Percentiles rank a stretch among this genome's conserved stretches.
Conservation (phyloP, 139 green algal species). For the Chlamydomonas sphaeroides region DNA sequence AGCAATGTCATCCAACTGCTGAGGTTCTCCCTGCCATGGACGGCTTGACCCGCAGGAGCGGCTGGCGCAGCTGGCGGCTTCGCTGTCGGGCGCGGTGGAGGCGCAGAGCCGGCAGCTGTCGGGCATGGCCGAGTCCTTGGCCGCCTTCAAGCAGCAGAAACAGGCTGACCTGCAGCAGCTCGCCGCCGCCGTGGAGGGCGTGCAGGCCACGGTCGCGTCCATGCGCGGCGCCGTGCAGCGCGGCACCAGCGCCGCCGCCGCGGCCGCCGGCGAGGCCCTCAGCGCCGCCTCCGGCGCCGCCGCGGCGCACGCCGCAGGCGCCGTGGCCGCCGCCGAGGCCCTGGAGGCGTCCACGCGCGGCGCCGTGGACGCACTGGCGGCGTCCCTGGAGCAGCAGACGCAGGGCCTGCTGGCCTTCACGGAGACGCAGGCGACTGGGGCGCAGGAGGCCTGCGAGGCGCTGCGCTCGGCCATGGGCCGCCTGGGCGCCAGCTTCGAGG, state of each 20-base stretch:
- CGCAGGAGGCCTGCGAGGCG: background rate
- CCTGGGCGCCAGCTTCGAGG: background rate
- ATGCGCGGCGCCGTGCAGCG: constrained; percentile 12
- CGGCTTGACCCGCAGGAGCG: constrained; percentile 15
- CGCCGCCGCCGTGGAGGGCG: constrained; percentile 44
- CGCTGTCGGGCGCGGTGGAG: constrained; percentile 10
- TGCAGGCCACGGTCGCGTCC: constrained; percentile 56
- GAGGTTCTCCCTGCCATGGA: no score
- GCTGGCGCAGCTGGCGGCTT: constrained; percentile 24
- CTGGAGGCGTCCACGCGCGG: background rate
- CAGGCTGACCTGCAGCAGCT: constrained; percentile 53
- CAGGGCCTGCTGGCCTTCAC: constrained; percentile 52
- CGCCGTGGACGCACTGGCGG: constrained; percentile 40
- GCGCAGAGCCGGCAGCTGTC: constrained; percentile 19
- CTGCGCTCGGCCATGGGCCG: constrained; percentile 9
- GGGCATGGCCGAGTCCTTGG: constrained; percentile 9
- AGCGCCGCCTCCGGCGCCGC: background rate
- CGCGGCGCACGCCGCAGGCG: background rate
- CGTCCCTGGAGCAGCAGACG: constrained; percentile 42
- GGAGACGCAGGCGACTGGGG: constrained; percentile 28
- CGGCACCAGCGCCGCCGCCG: background rate
- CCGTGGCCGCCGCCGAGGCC: constrained; percentile 1
- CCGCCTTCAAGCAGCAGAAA: constrained; percentile 36
- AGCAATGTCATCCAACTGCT: no score
- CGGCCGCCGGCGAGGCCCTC: background rate